Base-by-base conservation (phyloP, 257 asterid genomes). In the Fraxinus cuspidata region DNA sequence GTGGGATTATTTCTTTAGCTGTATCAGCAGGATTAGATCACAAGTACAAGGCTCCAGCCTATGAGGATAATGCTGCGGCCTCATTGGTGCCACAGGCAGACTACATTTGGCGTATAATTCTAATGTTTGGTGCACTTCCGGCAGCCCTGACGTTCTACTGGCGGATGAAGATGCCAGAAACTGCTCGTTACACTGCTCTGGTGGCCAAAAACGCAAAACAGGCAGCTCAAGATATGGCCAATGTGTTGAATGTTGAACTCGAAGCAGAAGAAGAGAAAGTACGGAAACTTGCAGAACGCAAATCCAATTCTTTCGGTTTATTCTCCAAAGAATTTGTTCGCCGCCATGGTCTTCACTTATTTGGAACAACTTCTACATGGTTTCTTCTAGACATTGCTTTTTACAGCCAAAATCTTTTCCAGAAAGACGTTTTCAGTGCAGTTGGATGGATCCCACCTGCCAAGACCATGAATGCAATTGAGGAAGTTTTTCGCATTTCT, bases 101-200 rank as follows among this genome's bases (percentile, higher is more conserved):
- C 73, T 79, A 77, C 18, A 53, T 86, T 7, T 86, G 90, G 90
- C 83, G 88, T 19, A 80, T 86, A 0, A 80, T 84, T 25, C 65
- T 86, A 9, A 86, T 84, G 86, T 86, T 86, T 12, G 90, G 90
- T 7, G 86, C 88, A 4, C 3, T 84, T 1, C 90, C 86, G 0
- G 90, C 90, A 13, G 83, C 72, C 12, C 76, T 84, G 31, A 86
- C 90, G 0, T 86, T 74, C 76, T 86, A 86, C 63, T 86, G 90
- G 90, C 88, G 90, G 31, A 84, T 86, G 88, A 86, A 84, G 72
- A 86, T 86, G 90, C 90, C 90, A 5, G 90, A 86, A 84, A 86
- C 88, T 0, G 86, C 90, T 0, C 88, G 90, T 72, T 86, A 86
- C 85, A 86, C 90, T 0, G 88, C 88, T 10, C 79, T 86, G 4